Evolutionary conservation across 805 yeast species (phyloP).

Genomic region (Kluyveromyces siamensis): DNA sequence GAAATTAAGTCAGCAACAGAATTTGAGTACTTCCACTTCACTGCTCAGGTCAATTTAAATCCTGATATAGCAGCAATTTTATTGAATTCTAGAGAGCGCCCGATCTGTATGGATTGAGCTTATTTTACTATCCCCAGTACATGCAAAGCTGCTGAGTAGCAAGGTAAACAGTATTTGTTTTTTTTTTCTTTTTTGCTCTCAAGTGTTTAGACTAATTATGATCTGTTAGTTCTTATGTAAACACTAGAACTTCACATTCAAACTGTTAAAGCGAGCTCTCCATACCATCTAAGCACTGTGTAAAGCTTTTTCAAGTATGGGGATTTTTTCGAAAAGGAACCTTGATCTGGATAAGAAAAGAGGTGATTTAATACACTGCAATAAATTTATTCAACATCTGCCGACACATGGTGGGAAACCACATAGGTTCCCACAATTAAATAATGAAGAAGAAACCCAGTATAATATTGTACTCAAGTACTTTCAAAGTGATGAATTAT

Average conservation of each 20-base stretch:
- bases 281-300: too few species aligned
- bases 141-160: too few species aligned
- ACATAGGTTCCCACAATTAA: slow-evolving; percentile 11
- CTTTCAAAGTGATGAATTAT: slow-evolving; percentile 14
- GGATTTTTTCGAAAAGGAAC: slow-evolving; percentile 18
- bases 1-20: neutral
- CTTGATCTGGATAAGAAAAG: slow-evolving; percentile 5
- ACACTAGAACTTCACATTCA: too few species aligned
- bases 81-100: neutral
- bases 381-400: slow-evolving; percentile 13
- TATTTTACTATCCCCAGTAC: too few species aligned
- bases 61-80: neutral
- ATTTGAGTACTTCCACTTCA: slow-evolving; percentile 3
- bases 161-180: too few species aligned
- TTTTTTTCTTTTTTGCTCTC: too few species aligned
- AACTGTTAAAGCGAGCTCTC: too few species aligned
- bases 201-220: too few species aligned
- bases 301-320: slow-evolving; percentile 10
- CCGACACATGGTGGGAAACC: slow-evolving; percentile 17
- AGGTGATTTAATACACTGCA: slow-evolving; percentile 16
- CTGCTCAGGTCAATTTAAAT: neutral
- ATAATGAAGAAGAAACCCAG: slow-evolving; percentile 9
- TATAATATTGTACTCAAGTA: slow-evolving; percentile 14
- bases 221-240: too few species aligned
- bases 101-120: neutral